Evolutionary conservation across 805 yeast species (phyloP).

Genomic region (Pichia manshurica): DNA sequence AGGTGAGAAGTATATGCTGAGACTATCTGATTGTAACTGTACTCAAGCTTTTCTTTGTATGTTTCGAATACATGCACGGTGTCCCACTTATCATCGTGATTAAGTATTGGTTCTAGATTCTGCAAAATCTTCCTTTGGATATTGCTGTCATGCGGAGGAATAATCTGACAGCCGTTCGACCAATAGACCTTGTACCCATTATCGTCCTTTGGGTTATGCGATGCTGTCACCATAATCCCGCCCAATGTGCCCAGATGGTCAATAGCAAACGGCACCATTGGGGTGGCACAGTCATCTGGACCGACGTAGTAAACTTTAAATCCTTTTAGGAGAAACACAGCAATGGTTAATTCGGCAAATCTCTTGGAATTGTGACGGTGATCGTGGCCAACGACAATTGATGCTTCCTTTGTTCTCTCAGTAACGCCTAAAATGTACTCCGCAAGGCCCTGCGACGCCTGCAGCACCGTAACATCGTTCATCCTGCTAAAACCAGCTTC

Average conservation of each 20-base stretch:
- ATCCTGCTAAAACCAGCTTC: conserved; percentile 85
- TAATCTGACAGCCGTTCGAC: conserved; percentile 90
- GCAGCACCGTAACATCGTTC: conserved; percentile 84
- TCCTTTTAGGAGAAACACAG: conserved; percentile 64
- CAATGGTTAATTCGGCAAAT: conserved; percentile 75
- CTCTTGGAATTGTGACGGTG: conserved; percentile 76
- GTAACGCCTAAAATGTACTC: conserved; percentile 33
- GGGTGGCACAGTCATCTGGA: conserved; percentile 54
- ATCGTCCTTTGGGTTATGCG: conserved; percentile 79
- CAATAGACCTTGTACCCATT: conserved; percentile 95
- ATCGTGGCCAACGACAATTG: conserved; percentile 82
- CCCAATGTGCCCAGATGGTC: conserved; percentile 56
- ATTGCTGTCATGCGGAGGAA: conserved; percentile 79
- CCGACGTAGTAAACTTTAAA: conserved; percentile 64
- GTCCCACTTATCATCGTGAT: conserved; percentile 26
- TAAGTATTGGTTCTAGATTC: conserved; percentile 57
- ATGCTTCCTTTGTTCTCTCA: too few relatives aligned
- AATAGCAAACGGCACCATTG: conserved; percentile 85
- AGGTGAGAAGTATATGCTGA: conserved; percentile 34
- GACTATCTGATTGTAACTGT: conserved; percentile 39
- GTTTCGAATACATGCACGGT: conserved; percentile 27
- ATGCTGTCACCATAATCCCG: conserved; percentile 92
- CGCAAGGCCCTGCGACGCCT: conserved; percentile 83
- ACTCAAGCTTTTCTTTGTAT: conserved; percentile 24
- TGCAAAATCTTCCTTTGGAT: conserved; percentile 61